Evolutionary conservation across 306 rosid species (phyloP), one percentile per base, ranked within the genome.

Genomic region (Inga laurina): DNA sequence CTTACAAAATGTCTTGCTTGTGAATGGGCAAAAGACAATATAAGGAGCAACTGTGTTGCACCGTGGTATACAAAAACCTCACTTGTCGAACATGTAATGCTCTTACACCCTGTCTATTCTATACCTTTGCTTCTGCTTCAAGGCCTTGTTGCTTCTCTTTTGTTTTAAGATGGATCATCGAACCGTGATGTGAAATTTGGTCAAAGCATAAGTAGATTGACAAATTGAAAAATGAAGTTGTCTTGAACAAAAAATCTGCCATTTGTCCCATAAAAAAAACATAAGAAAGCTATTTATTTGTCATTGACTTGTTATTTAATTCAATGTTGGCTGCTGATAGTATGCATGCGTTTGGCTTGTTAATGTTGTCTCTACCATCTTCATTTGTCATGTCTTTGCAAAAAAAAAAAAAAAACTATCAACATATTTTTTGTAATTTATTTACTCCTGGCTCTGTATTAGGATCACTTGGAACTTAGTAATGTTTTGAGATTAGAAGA

Each of bases 21-120:
- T 75, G 97, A 96, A 84, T 96, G 98, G 99, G 99, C 98, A 12
- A 90, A 92, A 83, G 98, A 94, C 86, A 92, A 85, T 71, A 94
- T 96, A 87, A 87, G 99, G 85, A 84, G 84, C 90, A 96, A 96
- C 51, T 75, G 87, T 86, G 97, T 96, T 66, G 91, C 97, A 68
- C 98, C 98, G 35, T 94, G 98, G 98, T 90, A 88, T 79, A 94
- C 92, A 51, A 88, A 71, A 83, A 94, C 98, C 44, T 65, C 98
- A 19, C 91, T 92, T 11, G 91, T 83, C 32, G 92, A 88, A 84
- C 78, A 62, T 35, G 99, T 94, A 92, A 88, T 82, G 21, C 79
- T 83, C 89, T 81, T 72, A 18, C 49, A 22, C 84, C 82, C 76
- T 76, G 11, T 76, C 59, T 65, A 30, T 75, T 75, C 43, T 13